These are phyloP conservation scores for Cucumis cinereus DNA, from an alignment of 306 rosid species.

Conservation along the genomic window DNA sequence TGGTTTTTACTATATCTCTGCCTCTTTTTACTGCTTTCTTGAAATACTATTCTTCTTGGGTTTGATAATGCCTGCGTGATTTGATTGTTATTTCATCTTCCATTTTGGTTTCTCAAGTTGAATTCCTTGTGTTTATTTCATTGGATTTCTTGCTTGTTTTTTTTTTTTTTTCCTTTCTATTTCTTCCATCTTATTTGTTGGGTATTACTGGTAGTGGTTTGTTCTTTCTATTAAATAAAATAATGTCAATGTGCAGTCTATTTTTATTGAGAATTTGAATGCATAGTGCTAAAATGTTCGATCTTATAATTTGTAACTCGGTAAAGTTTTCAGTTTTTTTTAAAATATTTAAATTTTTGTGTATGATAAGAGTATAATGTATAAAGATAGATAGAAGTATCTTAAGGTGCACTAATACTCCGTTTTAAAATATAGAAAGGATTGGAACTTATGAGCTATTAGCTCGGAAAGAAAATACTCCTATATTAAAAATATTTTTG, in stretches of 20 bases:
- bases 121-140: slow-evolving; percentile 4
- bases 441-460: not conserved
- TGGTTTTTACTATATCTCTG: not conserved
- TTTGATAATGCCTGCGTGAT: not conserved
- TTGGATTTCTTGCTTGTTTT: not conserved
- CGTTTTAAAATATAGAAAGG: not conserved
- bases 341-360: too few relatives aligned
- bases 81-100: not conserved
- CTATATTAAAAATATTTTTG: too few relatives aligned
- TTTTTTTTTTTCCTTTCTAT: not conserved
- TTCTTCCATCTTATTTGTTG: slow-evolving; percentile 2
- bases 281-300: not conserved
- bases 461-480: too few relatives aligned
- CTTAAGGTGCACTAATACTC: too few relatives aligned
- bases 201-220: slow-evolving; percentile 15
- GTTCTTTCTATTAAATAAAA: slow-evolving; percentile 1
- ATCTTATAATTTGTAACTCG: too few relatives aligned
- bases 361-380: too few relatives aligned
- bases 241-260: not conserved
- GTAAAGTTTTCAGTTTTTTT: too few relatives aligned
- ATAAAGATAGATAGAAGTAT: too few relatives aligned
- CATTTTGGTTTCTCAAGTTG: slow-evolving; percentile 5
- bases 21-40: not conserved
- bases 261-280: not conserved
- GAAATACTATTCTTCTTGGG: not conserved